These are phyloP conservation scores for Marchantia paleacea DNA, from an alignment of 225 moss, liverwort and hornwort genomes.

Conservation along the genomic window DNA sequence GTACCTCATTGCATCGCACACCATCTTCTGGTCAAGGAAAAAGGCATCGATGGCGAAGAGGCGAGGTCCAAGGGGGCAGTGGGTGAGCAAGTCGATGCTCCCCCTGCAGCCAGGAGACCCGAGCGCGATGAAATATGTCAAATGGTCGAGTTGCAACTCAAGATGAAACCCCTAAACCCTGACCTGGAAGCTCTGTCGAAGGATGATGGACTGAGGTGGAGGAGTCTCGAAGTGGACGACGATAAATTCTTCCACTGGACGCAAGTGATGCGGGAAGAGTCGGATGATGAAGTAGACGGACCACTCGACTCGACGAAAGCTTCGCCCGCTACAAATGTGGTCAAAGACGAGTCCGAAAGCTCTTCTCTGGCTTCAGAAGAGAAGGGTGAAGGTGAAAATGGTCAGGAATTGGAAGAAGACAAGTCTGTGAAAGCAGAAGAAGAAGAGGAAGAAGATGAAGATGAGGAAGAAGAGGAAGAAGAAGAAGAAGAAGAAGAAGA, in stretches of 20 bases:
- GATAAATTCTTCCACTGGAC: conserved; percentile 84
- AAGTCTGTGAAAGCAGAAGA: neutral
- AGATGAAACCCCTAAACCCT: conserved; percentile 68
- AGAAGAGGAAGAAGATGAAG: conserved; percentile 25
- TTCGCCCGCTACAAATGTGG: neutral
- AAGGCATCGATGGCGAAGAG: conserved; percentile 42
- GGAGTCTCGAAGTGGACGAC: conserved; percentile 57
- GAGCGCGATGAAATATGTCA: conserved; percentile 84
- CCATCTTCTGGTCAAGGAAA: conserved; percentile 38
- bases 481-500: neutral
- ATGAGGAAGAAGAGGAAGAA: conserved; percentile 21
- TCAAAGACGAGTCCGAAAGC: neutral
- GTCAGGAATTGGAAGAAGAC: conserved; percentile 25
- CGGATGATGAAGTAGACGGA: conserved; percentile 10
- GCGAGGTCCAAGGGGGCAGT: conserved; percentile 69
- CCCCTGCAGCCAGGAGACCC: conserved; percentile 37
- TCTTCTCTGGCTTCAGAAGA: neutral
- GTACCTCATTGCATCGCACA: conserved; percentile 97
- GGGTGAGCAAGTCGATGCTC: conserved; percentile 57
- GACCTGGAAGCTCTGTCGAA: conserved; percentile 53
- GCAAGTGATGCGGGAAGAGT: conserved; percentile 28
- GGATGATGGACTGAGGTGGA: conserved; percentile 41
- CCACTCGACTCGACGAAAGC: neutral
- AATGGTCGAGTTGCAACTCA: conserved; percentile 90
- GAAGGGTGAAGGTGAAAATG: conserved; percentile 13